phyloP scores from a whole-genome alignment of 768 basidiomycete species.

The Leccinum boreale region DNA sequence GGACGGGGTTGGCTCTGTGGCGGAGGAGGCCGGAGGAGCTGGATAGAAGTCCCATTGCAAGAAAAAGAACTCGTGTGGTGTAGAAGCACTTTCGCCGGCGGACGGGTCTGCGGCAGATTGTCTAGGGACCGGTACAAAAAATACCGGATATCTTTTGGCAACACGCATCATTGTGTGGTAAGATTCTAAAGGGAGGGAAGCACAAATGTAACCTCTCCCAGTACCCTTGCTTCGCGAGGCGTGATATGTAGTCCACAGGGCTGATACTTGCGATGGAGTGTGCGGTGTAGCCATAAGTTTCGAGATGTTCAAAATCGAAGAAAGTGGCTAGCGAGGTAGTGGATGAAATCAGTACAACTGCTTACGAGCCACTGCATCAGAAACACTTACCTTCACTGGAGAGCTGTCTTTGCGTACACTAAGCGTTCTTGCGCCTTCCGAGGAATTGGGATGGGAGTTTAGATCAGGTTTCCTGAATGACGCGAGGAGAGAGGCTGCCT shows the following conservation, averaged over 20 bases:
- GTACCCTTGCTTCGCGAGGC: constrained; percentile 75
- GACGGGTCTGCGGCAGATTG: constrained; percentile 25
- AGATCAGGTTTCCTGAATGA: constrained; percentile 13
- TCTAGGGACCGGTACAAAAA: constrained; percentile 80
- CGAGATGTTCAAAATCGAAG: constrained; percentile 74
- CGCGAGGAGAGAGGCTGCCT: constrained; percentile 12
- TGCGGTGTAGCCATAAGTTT: constrained; percentile 66
- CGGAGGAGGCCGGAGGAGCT: constrained; percentile 55
- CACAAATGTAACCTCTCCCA: constrained; percentile 82
- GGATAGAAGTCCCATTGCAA: constrained; percentile 90
- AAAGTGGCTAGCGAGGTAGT: constrained; percentile 59
- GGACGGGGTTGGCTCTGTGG: constrained; percentile 44
- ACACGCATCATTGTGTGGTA: constrained; percentile 68
- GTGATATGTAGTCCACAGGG: constrained; percentile 90
- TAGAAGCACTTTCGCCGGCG: constrained; percentile 29
- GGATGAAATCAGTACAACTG: not conserved
- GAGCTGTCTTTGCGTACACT: constrained; percentile 57
- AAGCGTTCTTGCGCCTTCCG: constrained; percentile 3
- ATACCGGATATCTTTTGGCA: constrained; percentile 67
- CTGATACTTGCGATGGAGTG: constrained; percentile 68
- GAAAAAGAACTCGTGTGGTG: constrained; percentile 76
- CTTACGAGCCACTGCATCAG: not conserved
- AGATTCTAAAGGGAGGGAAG: constrained; percentile 66
- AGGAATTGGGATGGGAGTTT: constrained; percentile 6
- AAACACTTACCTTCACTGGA: constrained; percentile 54